A percentile compares a stretch with the other conserved stretches of the same genome.
Evolutionary conservation across 2,329 filamentous ascomycete genomes (phyloP).

Genomic region (Cordyceps militaris): DNA sequence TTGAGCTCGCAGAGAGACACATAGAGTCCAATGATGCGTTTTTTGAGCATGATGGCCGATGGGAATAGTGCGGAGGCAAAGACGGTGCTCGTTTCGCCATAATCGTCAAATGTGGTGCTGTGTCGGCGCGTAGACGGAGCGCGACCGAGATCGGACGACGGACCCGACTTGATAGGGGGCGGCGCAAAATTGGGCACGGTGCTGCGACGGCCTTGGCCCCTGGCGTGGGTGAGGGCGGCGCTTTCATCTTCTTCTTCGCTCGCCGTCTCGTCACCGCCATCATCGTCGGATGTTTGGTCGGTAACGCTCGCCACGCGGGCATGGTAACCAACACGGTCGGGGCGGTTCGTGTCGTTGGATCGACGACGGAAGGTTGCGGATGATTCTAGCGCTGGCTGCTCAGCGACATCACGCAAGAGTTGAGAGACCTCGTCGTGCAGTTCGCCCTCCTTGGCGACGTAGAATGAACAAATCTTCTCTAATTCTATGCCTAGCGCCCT

Average conservation of each 20-base stretch:
- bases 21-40: slow-evolving; percentile 78
- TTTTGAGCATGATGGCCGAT: slow-evolving; percentile 80
- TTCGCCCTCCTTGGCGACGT: slow-evolving; percentile 80
- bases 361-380: slow-evolving; percentile 29
- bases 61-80: slow-evolving; percentile 56
- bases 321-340: slow-evolving; percentile 18
- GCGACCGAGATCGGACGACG: slow-evolving; percentile 49
- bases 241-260: slow-evolving; percentile 58
- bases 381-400: slow-evolving; percentile 48
- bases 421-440: slow-evolving; percentile 73
- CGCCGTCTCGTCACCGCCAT: slow-evolving; percentile 55
- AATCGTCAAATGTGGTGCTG: slow-evolving; percentile 68
- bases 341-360: slow-evolving; percentile 22
- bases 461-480: slow-evolving; percentile 91
- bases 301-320: slow-evolving; percentile 27
- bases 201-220: slow-evolving; percentile 31
- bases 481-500: slow-evolving; percentile 80
- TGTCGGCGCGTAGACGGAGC: slow-evolving; percentile 48
- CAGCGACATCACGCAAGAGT: slow-evolving; percentile 66
- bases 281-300: slow-evolving; percentile 46
- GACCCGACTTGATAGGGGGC: slow-evolving; percentile 49
- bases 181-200: slow-evolving; percentile 30
- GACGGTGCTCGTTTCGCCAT: slow-evolving; percentile 60
- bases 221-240: slow-evolving; percentile 42
- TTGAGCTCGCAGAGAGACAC: slow-evolving; percentile 92